Percentiles rank a stretch among this genome's conserved stretches.
Conservation (phyloP, 73 alveolate genomes). For the Paramecium tetraurelia region DNA sequence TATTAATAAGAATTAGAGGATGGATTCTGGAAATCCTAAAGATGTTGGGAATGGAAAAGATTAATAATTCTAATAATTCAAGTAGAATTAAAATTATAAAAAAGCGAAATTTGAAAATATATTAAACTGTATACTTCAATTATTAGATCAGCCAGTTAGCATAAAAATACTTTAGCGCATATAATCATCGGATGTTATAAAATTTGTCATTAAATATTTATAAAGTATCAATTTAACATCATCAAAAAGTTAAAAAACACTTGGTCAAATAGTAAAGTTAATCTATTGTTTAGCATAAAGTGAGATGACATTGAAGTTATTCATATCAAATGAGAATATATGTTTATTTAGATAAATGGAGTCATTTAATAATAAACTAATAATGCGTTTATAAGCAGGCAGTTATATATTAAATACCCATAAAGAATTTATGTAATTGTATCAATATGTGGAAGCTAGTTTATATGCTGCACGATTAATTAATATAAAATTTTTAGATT, state of each 20-base stretch:
- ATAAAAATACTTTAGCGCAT: background rate
- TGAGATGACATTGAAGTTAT: background rate
- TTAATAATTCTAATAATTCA: background rate
- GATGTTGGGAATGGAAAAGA: background rate
- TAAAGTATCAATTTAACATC: background rate
- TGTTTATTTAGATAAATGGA: background rate
- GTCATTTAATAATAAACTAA: background rate
- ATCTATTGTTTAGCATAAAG: background rate
- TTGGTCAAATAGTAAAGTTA: background rate
- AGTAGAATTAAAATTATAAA: background rate
- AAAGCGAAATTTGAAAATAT: background rate
- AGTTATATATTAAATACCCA: too few relatives aligned
- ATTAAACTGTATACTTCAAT: background rate
- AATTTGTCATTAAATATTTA: background rate
- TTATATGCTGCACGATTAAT: conserved; percentile 7
- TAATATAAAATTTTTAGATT: background rate
- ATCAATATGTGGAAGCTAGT: background rate
- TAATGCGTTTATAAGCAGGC: background rate
- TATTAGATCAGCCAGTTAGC: background rate
- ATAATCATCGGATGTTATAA: background rate
- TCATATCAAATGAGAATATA: background rate
- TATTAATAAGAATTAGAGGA: background rate
- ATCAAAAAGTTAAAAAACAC: background rate
- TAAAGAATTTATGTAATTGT: background rate
- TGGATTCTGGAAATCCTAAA: background rate